Base-by-base conservation (phyloP, 495 filamentous ascomycete genomes). In the Aspergillus panamensis region DNA sequence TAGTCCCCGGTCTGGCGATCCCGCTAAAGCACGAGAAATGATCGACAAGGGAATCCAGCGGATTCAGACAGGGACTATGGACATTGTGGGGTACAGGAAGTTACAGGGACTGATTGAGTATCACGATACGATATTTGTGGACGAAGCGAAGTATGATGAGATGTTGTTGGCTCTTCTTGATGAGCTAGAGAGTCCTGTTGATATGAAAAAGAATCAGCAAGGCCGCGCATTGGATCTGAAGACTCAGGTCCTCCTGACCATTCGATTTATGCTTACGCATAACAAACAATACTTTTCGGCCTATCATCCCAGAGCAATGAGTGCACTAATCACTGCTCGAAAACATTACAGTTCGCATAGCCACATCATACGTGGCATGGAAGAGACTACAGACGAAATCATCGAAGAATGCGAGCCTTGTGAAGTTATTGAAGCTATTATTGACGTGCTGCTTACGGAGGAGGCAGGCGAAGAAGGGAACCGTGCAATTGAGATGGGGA, bases 61-160 rank as follows among this genome's bases (percentile, higher is more conserved):
- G 31, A 84, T 96, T 51, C 83, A 81, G 33, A 80, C 82, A 9
- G 80, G 82, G 59, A 83, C 82, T 7, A 81, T 96, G 35, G 92
- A 96, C 64, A 88, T 91, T 6, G 88, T 91, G 61, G 91, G 89
- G 51, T 96, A 96, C 73, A 86, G 92, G 49, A 91, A 94, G 58
- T 72, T 97, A 9, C 92, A 95, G 68, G 81, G 84, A 25, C 80
- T 96, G 57, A 86, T 93, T 61, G 84, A 87, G 52, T 85, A 86
- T 59, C 85, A 85, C 16, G 69, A 76, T 32, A 74, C 81, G 43
- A 80, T 87, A 47, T 85, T 83, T 66, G 64, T 73, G 35, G 72
- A 75, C 19, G 75, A 79, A 47, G 69, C 73, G 52, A 78, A 81
- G 61, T 95, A 93, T 62, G 83, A 88, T 59, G 80, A 86, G n/a